Base-by-base conservation (phyloP, 148 eudicot species). In the Persicaria tinctoria region DNA sequence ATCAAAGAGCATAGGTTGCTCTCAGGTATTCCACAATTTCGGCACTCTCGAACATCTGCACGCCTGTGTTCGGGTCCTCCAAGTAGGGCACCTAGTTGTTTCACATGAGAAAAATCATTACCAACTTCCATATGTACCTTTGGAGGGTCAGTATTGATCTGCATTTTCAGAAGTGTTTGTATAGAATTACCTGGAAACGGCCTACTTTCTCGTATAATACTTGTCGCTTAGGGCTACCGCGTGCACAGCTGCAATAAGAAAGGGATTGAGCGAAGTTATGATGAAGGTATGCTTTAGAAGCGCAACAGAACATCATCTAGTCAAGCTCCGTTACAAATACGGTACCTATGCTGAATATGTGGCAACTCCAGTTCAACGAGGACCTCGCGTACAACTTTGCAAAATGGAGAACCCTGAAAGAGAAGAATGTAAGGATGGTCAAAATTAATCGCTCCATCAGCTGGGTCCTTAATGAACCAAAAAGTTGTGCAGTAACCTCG, bases 361-460 rank as follows among this genome's bases (percentile, higher is more conserved):
- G 98, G 98, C 82, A 95, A 83, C 82, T 95, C 98, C 78, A 95
- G 75, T 83, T 95, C 98, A 60, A 95, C 98, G 79, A 95, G 98
- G 73, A 80, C 97, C 90, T 92, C 98, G 48, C 98, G 96, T 32
- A 85, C 97, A 80, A 95, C 82, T 87, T 95, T 95, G 88, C 96
- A 92, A 81, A 92, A 95, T 14, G 98, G 98, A 74, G 98, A 95
- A 63, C 89, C 81, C 98, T 95, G 89, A 75, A 86, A 71, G 69
- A 62, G 75, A 71, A 20, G 72, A 53, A 76, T n/a, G n/a, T 27
- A 8, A 8, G 1, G 12, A 5, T 14, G 16, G 5, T 41, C 8
- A 50, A 51, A 77, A 9, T 3, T 27, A 6, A 72, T 12, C 32
- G 32, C 75, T 27, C n/a, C 57, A 59, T 10, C 51, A 70, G 45